Percentiles rank a stretch among this genome's conserved stretches.
Conservation (phyloP, 352 stramenopile species). For the Globisporangium emineosum region DNA sequence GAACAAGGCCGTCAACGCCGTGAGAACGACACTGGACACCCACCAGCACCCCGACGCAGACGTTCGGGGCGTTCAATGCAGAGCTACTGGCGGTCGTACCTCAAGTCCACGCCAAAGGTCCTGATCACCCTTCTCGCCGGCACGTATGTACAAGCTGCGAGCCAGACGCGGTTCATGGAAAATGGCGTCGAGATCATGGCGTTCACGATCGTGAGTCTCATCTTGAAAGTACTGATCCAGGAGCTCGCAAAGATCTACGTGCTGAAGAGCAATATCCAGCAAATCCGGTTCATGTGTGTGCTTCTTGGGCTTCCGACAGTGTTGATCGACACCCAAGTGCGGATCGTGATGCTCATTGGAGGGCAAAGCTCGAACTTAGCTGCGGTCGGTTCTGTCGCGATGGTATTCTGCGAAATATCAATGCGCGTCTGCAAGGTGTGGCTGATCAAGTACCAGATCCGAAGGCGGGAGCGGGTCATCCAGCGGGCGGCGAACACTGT, state of each 20-base stretch:
- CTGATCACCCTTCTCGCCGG: not conserved
- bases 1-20: no score
- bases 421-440: slow-evolving; percentile 24
- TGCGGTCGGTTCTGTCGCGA: slow-evolving; percentile 19
- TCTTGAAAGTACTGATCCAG: slow-evolving; percentile 12
- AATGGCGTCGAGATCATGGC: not conserved
- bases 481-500: not conserved
- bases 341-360: slow-evolving; percentile 28
- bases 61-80: not conserved
- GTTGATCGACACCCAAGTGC: slow-evolving; percentile 41
- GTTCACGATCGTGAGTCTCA: slow-evolving; percentile 2
- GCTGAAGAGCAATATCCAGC: slow-evolving; percentile 23
- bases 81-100: slow-evolving; percentile 10
- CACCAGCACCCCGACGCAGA: not conserved
- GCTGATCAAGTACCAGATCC: slow-evolving; percentile 10
- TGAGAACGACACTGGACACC: not conserved
- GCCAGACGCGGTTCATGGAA: slow-evolving; percentile 1
- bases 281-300: slow-evolving; percentile 36
- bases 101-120: not conserved
- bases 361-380: slow-evolving; percentile 22
- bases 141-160: slow-evolving; percentile 1
- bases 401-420: slow-evolving; percentile 28
- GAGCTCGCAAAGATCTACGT: slow-evolving; percentile 29
- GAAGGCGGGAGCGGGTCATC: not conserved
- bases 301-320: slow-evolving; percentile 34